Evolutionary conservation across 2,329 filamentous ascomycete species (phyloP), one percentile per base, ranked within the genome.

Genomic region (Domatiomyces catenatus): DNA sequence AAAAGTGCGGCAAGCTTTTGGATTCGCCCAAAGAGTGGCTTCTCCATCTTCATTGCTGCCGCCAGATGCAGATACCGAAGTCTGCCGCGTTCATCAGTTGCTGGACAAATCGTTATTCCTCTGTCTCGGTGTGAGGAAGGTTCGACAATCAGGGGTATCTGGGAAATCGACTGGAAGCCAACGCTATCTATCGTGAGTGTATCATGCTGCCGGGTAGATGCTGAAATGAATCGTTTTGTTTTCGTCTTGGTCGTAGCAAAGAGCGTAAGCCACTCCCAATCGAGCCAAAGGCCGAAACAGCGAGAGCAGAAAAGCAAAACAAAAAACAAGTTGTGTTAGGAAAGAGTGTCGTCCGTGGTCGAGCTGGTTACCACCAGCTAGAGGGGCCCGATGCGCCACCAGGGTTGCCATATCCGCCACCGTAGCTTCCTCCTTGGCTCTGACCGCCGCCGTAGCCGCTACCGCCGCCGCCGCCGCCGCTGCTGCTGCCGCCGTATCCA

Each of bases 101-200:
- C 51, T 50, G 58, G 53, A 58, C 56, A 57, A 50, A 56, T 60
- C 58, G 53, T 57, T 47, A 52, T 52, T 58, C 56, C 56, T 57
- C 54, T 53, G 51, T 53, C 50, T 42, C 36, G 50, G 52, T 49
- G 54, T 54, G 53, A 54, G 46, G 53, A 54, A 66, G 63, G 64
- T 62, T 66, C 64, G 66, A 70, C 64, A 63, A 39, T 69, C 64
- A 62, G 62, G 67, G 68, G 69, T 71, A 71, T 71, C 68, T 69
- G 67, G 61, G 63, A 68, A 69, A 63, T 66, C 65, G 66, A 65
- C 62, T 61, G 64, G 65, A 67, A 67, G 63, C 65, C 67, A 73
- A 71, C 70, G 70, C 71, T 70, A 66, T 73, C 70, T 73, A 73
- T 72, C 66, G 69, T 70, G 65, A 39, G 32, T 67, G 55, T 53